These are phyloP conservation scores for Trichosporon coremiiforme DNA, from an alignment of 1,284 basidiomycete species.

Conservation along the genomic window DNA sequence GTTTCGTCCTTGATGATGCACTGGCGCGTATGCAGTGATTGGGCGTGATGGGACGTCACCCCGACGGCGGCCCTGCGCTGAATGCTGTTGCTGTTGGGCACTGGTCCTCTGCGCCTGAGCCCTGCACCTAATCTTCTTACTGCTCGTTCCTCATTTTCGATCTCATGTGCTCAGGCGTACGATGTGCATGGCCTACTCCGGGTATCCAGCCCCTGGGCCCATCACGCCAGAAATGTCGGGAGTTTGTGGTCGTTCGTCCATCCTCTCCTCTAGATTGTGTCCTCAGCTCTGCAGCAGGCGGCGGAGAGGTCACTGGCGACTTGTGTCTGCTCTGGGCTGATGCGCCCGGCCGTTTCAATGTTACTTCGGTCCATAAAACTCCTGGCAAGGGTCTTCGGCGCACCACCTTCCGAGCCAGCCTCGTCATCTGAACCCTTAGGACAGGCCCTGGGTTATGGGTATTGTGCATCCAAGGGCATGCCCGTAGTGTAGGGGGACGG, in stretches of 20 bases:
- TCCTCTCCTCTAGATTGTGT: background rate
- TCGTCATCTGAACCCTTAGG: conserved; percentile 6
- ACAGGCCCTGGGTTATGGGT: background rate
- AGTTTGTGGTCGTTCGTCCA: background rate
- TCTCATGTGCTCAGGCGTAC: background rate
- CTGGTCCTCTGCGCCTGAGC: background rate
- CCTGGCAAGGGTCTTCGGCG: background rate
- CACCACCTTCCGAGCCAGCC: conserved; percentile 5
- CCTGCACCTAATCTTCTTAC: background rate
- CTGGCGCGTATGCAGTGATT: background rate
- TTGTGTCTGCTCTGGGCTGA: background rate
- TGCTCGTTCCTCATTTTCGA: background rate
- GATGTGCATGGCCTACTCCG: no score
- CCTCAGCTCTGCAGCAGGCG: background rate
- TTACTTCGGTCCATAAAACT: conserved; percentile 13
- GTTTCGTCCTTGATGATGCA: background rate
- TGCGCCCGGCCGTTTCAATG: conserved; percentile 10
- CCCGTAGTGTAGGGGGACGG: background rate
- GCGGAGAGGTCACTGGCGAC: background rate
- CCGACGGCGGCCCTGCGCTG: background rate
- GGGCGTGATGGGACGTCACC: background rate
- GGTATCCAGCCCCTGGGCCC: background rate
- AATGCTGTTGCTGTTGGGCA: background rate
- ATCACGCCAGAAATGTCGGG: background rate
- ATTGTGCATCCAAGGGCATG: background rate